A percentile compares a stretch with the other conserved stretches of the same genome.
Evolutionary conservation across 495 filamentous ascomycete genomes (phyloP).

Genomic region (Talaromyces nanjingensis): DNA sequence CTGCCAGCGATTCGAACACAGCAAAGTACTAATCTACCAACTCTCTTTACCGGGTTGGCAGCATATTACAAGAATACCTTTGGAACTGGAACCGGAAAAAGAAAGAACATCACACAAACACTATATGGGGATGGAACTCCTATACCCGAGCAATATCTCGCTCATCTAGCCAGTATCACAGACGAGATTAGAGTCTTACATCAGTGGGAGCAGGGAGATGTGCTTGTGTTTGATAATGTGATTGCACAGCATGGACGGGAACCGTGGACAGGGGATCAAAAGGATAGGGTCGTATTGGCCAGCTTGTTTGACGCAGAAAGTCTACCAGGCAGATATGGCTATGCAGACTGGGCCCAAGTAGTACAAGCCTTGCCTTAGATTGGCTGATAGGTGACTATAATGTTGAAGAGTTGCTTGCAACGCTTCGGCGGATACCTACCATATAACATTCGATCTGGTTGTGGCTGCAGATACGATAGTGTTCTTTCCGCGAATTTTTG

Average conservation of each 20-base stretch:
- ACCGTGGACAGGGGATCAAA: slow-evolving; percentile 39
- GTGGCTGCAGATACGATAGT: too few species aligned
- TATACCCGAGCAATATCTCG: slow-evolving; percentile 44
- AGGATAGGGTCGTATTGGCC: slow-evolving; percentile 36
- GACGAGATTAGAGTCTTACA: slow-evolving; percentile 42
- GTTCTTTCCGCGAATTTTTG: too few species aligned
- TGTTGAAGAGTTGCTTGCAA: too few species aligned
- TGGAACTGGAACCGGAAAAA: not conserved
- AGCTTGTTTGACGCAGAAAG: slow-evolving; percentile 35
- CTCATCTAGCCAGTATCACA: slow-evolving; percentile 37
- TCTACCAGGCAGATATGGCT: slow-evolving; percentile 37
- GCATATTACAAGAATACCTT: slow-evolving; percentile 30
- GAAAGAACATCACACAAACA: slow-evolving; percentile 17
- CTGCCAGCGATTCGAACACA: slow-evolving; percentile 43
- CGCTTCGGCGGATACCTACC: not conserved
- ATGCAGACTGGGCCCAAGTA: slow-evolving; percentile 39
- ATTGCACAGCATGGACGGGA: slow-evolving; percentile 42
- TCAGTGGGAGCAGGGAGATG: slow-evolving; percentile 32
- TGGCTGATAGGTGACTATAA: too few species aligned
- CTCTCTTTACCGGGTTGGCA: slow-evolving; percentile 46
- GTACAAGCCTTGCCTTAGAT: slow-evolving; percentile 24
- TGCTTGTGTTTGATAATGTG: slow-evolving; percentile 40
- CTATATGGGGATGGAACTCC: slow-evolving; percentile 43
- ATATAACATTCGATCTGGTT: too few species aligned
- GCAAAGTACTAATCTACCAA: slow-evolving; percentile 38